phyloP scores from a whole-genome alignment of 208 protist species.

The Leishmania arabica region DNA sequence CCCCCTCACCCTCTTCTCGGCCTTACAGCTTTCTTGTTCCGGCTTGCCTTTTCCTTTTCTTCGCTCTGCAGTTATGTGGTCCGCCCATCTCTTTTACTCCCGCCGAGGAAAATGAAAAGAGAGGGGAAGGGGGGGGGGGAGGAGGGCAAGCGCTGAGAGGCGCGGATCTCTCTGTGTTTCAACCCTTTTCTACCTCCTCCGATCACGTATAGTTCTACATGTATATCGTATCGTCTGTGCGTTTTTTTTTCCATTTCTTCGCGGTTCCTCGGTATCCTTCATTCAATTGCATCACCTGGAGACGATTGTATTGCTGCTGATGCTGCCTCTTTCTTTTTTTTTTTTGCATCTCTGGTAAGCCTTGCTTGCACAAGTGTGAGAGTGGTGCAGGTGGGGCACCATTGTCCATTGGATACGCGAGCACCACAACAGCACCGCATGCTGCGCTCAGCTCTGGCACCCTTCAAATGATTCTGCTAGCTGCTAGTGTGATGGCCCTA shows the following conservation, averaged over 20 bases:
- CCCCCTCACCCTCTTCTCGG: neutral
- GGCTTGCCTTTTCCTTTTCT: neutral
- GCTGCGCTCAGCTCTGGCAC: neutral
- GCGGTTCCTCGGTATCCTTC: neutral
- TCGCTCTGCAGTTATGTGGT: neutral
- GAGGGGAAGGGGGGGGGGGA: neutral
- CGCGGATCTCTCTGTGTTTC: constrained; percentile 14
- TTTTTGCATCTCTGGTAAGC: neutral
- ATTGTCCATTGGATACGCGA: neutral
- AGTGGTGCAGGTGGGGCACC: neutral
- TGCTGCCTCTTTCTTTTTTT: neutral
- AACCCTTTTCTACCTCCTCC: neutral
- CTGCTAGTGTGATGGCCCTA: too few species aligned
- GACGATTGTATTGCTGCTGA: neutral
- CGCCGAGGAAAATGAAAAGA: neutral
- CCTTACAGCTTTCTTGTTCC: neutral
- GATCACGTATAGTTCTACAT: too few species aligned
- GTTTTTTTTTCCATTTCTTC: constrained; percentile 8
- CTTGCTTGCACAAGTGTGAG: neutral
- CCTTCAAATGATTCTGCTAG: neutral
- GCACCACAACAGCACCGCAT: neutral
- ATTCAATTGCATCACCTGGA: neutral
- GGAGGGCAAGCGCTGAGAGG: neutral
- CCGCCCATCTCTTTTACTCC: neutral
- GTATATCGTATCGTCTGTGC: too few species aligned